A percentile compares a stretch with the other conserved stretches of the same genome.
Conservation (phyloP, 1,284 basidiomycete genomes). For the Cystobasidiaceae sp. region DNA sequence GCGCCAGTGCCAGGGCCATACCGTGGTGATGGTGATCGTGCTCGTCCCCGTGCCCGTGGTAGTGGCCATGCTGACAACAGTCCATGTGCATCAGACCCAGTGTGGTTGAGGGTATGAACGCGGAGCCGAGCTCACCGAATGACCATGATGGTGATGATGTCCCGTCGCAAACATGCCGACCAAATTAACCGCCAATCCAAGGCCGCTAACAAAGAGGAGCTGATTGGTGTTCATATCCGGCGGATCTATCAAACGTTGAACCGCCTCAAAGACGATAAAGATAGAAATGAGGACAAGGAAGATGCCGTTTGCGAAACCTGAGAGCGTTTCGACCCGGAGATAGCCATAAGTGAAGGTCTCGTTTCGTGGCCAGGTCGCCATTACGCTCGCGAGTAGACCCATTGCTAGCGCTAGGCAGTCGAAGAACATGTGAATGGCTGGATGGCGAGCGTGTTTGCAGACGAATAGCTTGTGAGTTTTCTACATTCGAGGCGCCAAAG, state of each 20-base stretch:
- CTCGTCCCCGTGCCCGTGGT: neutral
- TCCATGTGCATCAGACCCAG: slow-evolving; percentile 54
- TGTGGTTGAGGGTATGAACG: slow-evolving; percentile 23
- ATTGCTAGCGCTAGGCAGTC: slow-evolving; percentile 97
- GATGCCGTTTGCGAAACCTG: slow-evolving; percentile 95
- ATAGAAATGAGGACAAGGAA: slow-evolving; percentile 94
- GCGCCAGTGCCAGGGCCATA: slow-evolving; percentile 34
- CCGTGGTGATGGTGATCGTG: slow-evolving; percentile 3
- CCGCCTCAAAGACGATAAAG: slow-evolving; percentile 97
- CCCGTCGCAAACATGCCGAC: slow-evolving; percentile 99
- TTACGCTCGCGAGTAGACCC: slow-evolving; percentile 91
- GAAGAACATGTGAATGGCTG: slow-evolving; percentile 99
- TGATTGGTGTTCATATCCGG: slow-evolving; percentile 98
- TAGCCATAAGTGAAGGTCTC: slow-evolving; percentile 93
- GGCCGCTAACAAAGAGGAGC: slow-evolving; percentile 76
- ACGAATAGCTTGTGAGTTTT: neutral
- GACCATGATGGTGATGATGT: slow-evolving; percentile 42
- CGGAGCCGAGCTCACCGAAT: slow-evolving; percentile 45
- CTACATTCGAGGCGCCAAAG: neutral
- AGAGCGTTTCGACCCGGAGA: slow-evolving; percentile 95
- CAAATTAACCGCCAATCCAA: slow-evolving; percentile 88
- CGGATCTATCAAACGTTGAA: slow-evolving; percentile 90
- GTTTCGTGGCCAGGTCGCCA: slow-evolving; percentile 96
- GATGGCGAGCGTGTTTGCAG: neutral
- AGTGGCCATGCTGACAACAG: slow-evolving; percentile 48